Conservation (phyloP, 805 yeast species). For the Ogataea nitratoaversa region DNA sequence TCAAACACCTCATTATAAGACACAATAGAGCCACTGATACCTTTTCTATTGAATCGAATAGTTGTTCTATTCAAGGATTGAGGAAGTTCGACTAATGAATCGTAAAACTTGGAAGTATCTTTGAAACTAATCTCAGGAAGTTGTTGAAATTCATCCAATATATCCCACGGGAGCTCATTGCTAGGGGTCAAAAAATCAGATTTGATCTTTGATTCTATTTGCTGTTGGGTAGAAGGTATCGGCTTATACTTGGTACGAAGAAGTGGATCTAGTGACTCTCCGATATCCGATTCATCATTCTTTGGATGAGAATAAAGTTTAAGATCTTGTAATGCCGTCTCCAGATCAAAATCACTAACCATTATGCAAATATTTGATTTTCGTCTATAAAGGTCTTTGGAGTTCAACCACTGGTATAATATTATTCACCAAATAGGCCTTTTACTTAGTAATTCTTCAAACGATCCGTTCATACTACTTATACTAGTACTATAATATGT, state of each 20-base stretch:
- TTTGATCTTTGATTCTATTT: slow-evolving; percentile 22
- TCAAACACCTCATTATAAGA: slow-evolving; percentile 63
- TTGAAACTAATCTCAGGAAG: slow-evolving; percentile 36
- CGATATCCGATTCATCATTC: too few species aligned
- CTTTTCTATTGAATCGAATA: slow-evolving; percentile 65
- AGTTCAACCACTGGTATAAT: background rate
- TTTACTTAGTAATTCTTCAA: too few species aligned
- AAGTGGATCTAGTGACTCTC: too few species aligned
- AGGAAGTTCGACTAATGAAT: slow-evolving; percentile 55
- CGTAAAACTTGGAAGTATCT: slow-evolving; percentile 32
- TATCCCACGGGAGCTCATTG: slow-evolving; percentile 58
- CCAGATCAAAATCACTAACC: slow-evolving; percentile 8
- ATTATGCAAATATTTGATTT: background rate
- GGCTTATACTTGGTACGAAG: slow-evolving; percentile 8
- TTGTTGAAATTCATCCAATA: slow-evolving; percentile 65
- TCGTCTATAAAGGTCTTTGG: background rate
- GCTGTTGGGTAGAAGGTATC: slow-evolving; percentile 8
- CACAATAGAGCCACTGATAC: slow-evolving; percentile 67
- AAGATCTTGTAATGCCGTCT: slow-evolving; percentile 7
- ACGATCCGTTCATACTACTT: too few species aligned
- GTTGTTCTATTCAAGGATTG: slow-evolving; percentile 57
- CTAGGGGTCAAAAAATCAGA: slow-evolving; percentile 59
- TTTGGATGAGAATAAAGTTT: too few species aligned
- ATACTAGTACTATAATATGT: too few species aligned
- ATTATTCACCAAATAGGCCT: too few species aligned